Evolutionary conservation across 192 early-diverging fungal species (phyloP), one percentile per base, ranked within the genome.

Genomic region (Coemansia sp.): DNA sequence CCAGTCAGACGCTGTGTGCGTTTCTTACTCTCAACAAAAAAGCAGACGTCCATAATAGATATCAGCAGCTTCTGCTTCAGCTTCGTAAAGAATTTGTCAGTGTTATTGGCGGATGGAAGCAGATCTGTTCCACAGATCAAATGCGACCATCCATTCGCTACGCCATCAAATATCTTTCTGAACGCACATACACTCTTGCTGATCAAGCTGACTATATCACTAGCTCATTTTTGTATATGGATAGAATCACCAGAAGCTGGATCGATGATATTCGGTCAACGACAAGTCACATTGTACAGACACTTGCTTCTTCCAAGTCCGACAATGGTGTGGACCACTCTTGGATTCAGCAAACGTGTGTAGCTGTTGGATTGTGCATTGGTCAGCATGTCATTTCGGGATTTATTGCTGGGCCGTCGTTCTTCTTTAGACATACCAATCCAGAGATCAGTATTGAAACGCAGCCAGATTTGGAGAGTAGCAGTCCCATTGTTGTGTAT

Each of bases 51-150:
- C 37, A 52, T 0, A 62, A 67, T n/a, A 12, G 5, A 8, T 76
- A 60, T 47, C 81, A 77, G 59, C 56, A 75, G 49, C 72, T 64
- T 19, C 32, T 83, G 15, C 42, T 83, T 12, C 76, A 78, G 67
- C 64, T 83, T 56, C 75, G 72, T 5, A 53, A 41, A 16, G 81
- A 75, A 42, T 12, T 72, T 11, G 67, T 70, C 5, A 37, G 50
- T 6, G 41, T 75, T 18, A 26, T 72, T 9, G 18, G 63, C 48
- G 65, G 59, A 60, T 75, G 75, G 69, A 49, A 16, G 5, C 63
- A 15, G 12, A 39, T 62, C 12, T 43, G 41, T 1, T 12, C 48
- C 15, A 38, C 38, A 0, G n/a, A n/a, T 0, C 12, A 40, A 5
- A 8, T 40, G 9, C 62, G 67, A 18, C 76, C 81, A 11, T 71